Base-by-base conservation (phyloP, 2,329 filamentous ascomycete species). In the Colletotrichum higginsianum region DNA sequence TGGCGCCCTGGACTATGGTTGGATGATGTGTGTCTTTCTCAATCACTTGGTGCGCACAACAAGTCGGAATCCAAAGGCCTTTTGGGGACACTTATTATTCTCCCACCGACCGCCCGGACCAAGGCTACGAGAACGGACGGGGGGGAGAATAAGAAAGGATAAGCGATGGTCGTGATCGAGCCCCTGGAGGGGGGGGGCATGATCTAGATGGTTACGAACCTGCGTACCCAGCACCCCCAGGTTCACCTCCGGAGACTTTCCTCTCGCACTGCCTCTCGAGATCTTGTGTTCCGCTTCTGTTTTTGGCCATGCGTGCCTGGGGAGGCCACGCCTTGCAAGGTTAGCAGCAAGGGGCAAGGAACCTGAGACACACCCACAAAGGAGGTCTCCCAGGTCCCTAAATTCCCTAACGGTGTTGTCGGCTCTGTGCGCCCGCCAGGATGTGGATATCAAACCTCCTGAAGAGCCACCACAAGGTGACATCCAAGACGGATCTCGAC, bases 291-390 rank as follows among this genome's bases (percentile, higher is more conserved):
- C 30, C 53, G 53, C 42, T 52, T 58, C 69, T 49, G 42, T 42
- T 69, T 72, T 69, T 18, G 66, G 65, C 44, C 50, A 67, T 63
- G 68, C 38, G 18, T 67, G 56, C 67, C 46, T 68, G 58, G 68
- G 68, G 46, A 64, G 55, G 46, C 66, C 46, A 72, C 69, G 66
- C 69, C 69, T 72, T 72, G 58, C 69, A 72, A 69, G 66, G 69
- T 69, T 23, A 21, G 26, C 18, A 42, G 69, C 69, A 72, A 72
- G 69, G 65, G 69, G 65, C 65, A 72, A 60, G 60, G 65, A 56
- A 72, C 47, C 65, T 72, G 69, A 72, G 69, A 72, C 69, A 69
- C 57, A 44, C 47, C 65, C 55, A 66, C 65, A 52, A 55, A 67
- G 55, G 60, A 72, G 30, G 15, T 30, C 40, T 63, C 53, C 21